Base-by-base conservation (phyloP, 371 early-diverging fungal genomes). In the Mycotypha africana region DNA sequence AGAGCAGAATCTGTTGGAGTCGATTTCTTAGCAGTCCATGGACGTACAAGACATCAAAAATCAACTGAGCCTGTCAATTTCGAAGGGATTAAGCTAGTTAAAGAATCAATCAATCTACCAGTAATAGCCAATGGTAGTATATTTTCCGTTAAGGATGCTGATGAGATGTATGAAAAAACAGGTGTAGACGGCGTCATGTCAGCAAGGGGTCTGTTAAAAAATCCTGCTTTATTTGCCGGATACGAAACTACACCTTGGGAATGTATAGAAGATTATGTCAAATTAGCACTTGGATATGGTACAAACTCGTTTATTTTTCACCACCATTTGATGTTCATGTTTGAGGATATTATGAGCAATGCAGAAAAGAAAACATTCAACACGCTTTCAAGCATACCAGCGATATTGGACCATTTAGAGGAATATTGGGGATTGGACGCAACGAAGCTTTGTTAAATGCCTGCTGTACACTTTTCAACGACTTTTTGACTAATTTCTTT, bases 301-400 rank as follows among this genome's bases (percentile, higher is more conserved):
- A 86, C 93, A 15, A 84, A 82, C 32, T 73, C 76, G 3, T 88
- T 86, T 50, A 91, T 97, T 36, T 80, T 92, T 47, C 95, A 94
- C 45, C 94, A 93, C 53, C 97, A 97, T 56, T 49, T 97, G 23
- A 92, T 92, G 91, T 95, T 74, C 66, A 95, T 95, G 95, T 73
- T 92, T 51, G 95, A 95, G 45, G 74, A 75, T 34, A 48, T 76
- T n/a, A 93, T 94, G 93, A 81, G 84, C 52, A 81, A 77, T 34
- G 79, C 82, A n/a, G 95, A 94, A 45, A 81, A 85, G 30, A 84
- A 83, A 57, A 80, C 86, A 19, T 96, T 96, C 58, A 94, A 96
- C 53, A 74, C 79, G 25, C 65, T 96, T 40, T 72, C 87, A 3
- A 82, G 86, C 7, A 79, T 84, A 14, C 86, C 94, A 0, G 88